phyloP scores from a whole-genome alignment of 2,329 filamentous ascomycete genomes.

The Stagonosporopsis chrysanthemi region DNA sequence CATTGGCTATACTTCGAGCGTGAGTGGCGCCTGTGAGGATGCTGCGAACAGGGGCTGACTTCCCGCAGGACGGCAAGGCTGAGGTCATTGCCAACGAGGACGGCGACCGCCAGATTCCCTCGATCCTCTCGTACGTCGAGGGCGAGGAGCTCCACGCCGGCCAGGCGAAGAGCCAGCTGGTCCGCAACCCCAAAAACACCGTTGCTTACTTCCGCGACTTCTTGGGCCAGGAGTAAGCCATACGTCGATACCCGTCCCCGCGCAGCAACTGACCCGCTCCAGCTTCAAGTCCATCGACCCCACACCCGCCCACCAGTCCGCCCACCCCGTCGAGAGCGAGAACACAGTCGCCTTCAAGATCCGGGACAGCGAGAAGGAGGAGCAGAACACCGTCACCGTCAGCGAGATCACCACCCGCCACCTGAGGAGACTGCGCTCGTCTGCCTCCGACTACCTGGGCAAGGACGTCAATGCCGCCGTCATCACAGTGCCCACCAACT shows the following conservation, averaged over 20 bases:
- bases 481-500: constrained; percentile 93
- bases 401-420: constrained; percentile 86
- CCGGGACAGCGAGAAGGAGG: constrained; percentile 69
- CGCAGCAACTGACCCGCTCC: constrained; percentile 29
- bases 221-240: constrained; percentile 83
- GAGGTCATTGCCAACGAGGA: constrained; percentile 99
- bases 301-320: constrained; percentile 90
- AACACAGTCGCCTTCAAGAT: constrained; percentile 81
- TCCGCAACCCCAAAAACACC: constrained; percentile 92
- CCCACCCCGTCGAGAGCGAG: constrained; percentile 80
- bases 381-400: constrained; percentile 73
- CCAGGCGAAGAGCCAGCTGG: constrained; percentile 91
- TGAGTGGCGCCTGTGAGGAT: constrained; percentile 42
- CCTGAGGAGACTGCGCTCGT: constrained; percentile 78
- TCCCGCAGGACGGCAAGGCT: constrained; percentile 79
- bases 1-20: constrained; percentile 82
- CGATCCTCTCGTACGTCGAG: constrained; percentile 90
- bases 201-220: constrained; percentile 96
- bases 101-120: constrained; percentile 98
- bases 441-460: constrained; percentile 90
- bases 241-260: not conserved
- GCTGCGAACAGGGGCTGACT: constrained; percentile 15
- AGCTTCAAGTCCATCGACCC: constrained; percentile 95
- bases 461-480: constrained; percentile 95
- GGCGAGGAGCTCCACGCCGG: constrained; percentile 97